Evolutionary conservation across 2,329 filamentous ascomycete species (phyloP), one percentile per base, ranked within the genome.

Genomic region (Fusarium nurragi): DNA sequence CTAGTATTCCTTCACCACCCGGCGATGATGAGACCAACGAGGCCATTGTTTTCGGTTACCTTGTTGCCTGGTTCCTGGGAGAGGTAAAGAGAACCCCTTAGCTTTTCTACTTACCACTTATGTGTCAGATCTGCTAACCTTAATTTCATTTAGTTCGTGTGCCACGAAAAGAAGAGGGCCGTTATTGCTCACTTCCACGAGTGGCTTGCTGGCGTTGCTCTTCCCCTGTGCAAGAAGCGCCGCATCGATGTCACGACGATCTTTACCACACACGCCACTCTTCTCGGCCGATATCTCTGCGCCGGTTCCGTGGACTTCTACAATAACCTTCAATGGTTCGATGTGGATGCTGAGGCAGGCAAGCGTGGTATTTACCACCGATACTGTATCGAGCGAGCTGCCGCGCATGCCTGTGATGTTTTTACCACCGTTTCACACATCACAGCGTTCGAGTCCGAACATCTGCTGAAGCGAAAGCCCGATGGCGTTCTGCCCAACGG

Each of bases 351-450:
- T 7, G 95, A 99, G 79, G 95, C 95, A 18, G 95, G 95, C 62
- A 98, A 97, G 84, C 92, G 95, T 73, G 95, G 95, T 57, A 98
- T 99, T 77, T 99, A 98, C 82, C 95, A 99, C 81, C 85, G 95
- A 60, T 98, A 98, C 83, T 98, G 95, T 81, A 97, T 99, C 73
- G 95, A 99, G 81, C 90, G 95, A 66, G 94, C 92, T 43, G 92
- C 94, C 21, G 90, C 95, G 19, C 95, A 99, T 77, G 86, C 93
- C 8, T 91, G 91, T 69, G 95, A 99, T 79, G 95, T 99, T 73
- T 98, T 99, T 81, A 99, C 95, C 21, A 99, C 95, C 2, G 95
- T 99, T 60, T 98, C 94, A 18, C 95, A 98, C 78, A 98, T 99
- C 75, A 99, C 95, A 6, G 95, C 95, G 11, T 98, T 97, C 78